Percentiles rank a stretch among this genome's conserved stretches.
Conservation (phyloP, 208 protist genomes). For the Dictyostelium gargantuum region DNA sequence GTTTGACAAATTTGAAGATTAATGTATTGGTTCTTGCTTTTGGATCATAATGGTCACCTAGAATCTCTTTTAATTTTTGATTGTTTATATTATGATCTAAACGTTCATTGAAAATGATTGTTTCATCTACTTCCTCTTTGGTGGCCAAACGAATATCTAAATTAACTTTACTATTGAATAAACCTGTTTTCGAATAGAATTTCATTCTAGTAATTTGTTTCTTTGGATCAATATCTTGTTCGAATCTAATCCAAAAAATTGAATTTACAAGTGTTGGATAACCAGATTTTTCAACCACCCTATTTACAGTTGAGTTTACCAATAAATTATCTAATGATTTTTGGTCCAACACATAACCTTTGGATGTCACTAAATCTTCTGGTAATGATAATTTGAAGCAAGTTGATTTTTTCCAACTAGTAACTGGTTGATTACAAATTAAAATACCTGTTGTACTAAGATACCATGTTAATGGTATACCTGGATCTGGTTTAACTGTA, state of each 20-base stretch:
- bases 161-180: neutral
- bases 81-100: neutral
- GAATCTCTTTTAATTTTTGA: neutral
- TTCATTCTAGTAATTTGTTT: neutral
- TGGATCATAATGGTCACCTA: neutral
- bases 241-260: neutral
- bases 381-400: neutral
- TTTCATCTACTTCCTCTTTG: neutral
- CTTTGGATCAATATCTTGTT: conserved; percentile 8
- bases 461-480: neutral
- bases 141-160: conserved; percentile 32
- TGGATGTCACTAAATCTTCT: neutral
- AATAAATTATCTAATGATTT: neutral
- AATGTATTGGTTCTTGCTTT: neutral
- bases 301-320: neutral
- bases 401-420: neutral
- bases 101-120: neutral
- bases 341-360: neutral
- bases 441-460: neutral
- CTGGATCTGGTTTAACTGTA: conserved; percentile 4
- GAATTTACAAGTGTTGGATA: neutral
- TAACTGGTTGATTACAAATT: neutral
- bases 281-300: neutral
- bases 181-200: neutral
- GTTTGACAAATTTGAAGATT: neutral